A percentile compares a stretch with the other conserved stretches of the same genome.
phyloP scores from a whole-genome alignment of 2,329 filamentous ascomycete genomes.

The Aureobasidium musti region DNA sequence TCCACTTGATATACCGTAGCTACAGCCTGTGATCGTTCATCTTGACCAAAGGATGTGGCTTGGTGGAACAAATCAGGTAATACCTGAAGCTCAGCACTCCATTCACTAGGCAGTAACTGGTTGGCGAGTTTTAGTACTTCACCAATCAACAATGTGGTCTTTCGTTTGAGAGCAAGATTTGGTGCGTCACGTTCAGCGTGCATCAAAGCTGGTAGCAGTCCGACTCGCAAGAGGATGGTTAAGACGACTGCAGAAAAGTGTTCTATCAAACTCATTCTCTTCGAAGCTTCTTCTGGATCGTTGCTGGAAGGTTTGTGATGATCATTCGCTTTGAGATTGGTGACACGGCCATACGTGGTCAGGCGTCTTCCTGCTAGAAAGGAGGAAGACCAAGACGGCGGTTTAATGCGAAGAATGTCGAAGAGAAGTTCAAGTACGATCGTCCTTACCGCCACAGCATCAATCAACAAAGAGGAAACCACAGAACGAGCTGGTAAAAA shows the following conservation, averaged over 20 bases:
- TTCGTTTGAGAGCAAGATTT: constrained; percentile 73
- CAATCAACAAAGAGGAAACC: constrained; percentile 64
- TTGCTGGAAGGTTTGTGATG: constrained; percentile 56
- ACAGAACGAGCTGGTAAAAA: constrained; percentile 83
- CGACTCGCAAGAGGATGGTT: constrained; percentile 80
- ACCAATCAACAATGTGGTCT: constrained; percentile 85
- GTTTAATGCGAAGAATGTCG: constrained; percentile 81
- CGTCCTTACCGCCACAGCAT: constrained; percentile 62
- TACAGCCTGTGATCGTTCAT: constrained; percentile 76
- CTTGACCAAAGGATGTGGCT: constrained; percentile 69
- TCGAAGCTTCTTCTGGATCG: constrained; percentile 66
- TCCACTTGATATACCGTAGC: constrained; percentile 97
- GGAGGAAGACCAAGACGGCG: constrained; percentile 90
- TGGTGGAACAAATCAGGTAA: constrained; percentile 81
- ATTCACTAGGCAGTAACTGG: constrained; percentile 75
- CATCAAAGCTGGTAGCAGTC: constrained; percentile 58
- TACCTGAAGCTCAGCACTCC: constrained; percentile 83
- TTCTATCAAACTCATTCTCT: constrained; percentile 75
- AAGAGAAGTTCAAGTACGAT: constrained; percentile 88
- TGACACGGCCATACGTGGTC: constrained; percentile 94
- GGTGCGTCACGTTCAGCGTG: constrained; percentile 68
- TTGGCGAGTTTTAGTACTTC: constrained; percentile 89
- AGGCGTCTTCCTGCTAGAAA: constrained; percentile 89
- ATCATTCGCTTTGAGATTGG: constrained; percentile 71
- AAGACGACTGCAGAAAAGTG: constrained; percentile 91